phyloP scores from a whole-genome alignment of 805 yeast genomes.

The Yarrowia sp. region DNA sequence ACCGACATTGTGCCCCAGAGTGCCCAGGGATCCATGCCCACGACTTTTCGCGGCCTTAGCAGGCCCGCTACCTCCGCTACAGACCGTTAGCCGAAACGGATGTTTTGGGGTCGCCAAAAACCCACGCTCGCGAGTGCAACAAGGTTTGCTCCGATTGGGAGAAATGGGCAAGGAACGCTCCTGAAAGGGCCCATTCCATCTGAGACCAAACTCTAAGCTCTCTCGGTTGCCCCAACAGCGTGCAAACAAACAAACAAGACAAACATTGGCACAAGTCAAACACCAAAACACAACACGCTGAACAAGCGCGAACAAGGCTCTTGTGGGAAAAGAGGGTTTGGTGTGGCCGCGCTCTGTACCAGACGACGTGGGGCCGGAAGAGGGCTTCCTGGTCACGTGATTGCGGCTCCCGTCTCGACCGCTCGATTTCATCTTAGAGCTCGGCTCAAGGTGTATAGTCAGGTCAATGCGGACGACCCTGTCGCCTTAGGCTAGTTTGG shows the following conservation, averaged over 20 bases:
- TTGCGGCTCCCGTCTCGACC: no score
- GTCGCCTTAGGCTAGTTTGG: no score
- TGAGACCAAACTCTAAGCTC: neutral
- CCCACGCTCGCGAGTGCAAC: conserved; percentile 21
- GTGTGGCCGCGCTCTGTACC: neutral
- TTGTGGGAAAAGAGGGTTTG: neutral
- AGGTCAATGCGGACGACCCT: no score
- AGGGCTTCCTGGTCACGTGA: neutral
- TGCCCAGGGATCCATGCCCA: neutral
- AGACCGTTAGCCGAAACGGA: neutral
- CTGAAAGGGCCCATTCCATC: conserved; percentile 14
- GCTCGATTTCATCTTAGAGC: no score
- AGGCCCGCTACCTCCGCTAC: neutral
- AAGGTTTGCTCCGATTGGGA: neutral
- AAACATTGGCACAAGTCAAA: conserved; percentile 5
- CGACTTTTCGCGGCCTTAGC: neutral
- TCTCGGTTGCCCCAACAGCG: conserved; percentile 26
- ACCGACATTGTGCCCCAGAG: neutral
- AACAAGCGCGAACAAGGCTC: neutral
- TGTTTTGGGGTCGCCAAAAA: conserved; percentile 6
- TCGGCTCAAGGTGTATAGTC: no score
- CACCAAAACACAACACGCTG: neutral
- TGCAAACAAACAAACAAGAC: conserved; percentile 21
- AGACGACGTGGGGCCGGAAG: neutral
- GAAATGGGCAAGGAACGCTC: neutral